These are phyloP conservation scores for Bodo saltans DNA, from an alignment of 78 protist genomes.

Conservation along the genomic window DNA sequence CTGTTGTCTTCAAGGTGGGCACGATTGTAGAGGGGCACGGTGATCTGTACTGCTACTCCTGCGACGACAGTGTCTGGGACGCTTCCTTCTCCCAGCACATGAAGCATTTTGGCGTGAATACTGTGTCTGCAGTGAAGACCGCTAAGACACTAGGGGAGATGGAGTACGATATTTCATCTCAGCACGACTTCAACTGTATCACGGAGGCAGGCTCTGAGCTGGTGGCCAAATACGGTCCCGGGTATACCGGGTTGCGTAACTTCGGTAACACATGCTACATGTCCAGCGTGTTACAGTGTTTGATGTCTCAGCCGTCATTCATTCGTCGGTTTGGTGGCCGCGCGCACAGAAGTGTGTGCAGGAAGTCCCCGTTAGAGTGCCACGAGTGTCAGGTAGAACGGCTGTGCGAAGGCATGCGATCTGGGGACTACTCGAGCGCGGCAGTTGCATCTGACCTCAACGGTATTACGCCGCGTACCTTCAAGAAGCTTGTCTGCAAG, in stretches of 20 bases:
- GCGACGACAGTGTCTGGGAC: constrained; percentile 65
- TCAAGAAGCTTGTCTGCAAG: constrained; percentile 66
- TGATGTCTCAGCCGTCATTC: constrained; percentile 54
- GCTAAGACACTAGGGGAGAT: constrained; percentile 86
- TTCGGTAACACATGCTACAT: constrained; percentile 92
- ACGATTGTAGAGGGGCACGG: constrained; percentile 85
- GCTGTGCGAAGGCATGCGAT: constrained; percentile 57
- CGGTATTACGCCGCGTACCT: constrained; percentile 64
- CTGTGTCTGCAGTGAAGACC: constrained; percentile 57
- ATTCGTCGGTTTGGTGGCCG: background rate
- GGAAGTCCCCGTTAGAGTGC: constrained; percentile 2
- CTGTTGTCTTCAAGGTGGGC: constrained; percentile 91
- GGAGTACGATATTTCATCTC: constrained; percentile 67
- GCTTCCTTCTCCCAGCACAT: constrained; percentile 79
- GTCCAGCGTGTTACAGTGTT: constrained; percentile 71
- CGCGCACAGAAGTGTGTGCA: constrained; percentile 8
- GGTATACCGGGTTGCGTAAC: constrained; percentile 86
- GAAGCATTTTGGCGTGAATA: constrained; percentile 81
- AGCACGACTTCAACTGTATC: constrained; percentile 61
- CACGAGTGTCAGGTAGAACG: constrained; percentile 56
- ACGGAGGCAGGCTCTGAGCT: constrained; percentile 66
- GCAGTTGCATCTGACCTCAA: background rate
- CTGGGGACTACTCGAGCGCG: constrained; percentile 62
- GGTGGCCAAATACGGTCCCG: constrained; percentile 71
- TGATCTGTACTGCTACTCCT: constrained; percentile 68